Conservation (phyloP, 345 rosid species). For the Gossypium sturtianum region DNA sequence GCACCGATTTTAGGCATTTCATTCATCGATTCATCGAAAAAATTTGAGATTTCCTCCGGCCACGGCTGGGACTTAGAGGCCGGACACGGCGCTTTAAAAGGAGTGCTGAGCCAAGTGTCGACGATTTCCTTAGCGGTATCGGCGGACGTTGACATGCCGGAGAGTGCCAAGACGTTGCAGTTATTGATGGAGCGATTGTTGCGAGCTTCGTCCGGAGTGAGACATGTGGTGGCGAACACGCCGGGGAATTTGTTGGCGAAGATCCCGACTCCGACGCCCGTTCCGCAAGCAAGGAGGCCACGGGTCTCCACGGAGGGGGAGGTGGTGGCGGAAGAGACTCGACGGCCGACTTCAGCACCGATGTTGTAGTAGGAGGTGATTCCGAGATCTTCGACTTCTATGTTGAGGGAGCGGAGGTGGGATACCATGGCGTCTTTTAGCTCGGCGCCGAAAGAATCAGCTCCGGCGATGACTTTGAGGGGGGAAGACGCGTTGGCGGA, state of each 20-base stretch:
- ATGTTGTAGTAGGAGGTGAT: slow-evolving; percentile 68
- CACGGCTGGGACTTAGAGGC: slow-evolving; percentile 56
- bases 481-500: slow-evolving; percentile 9
- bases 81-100: slow-evolving; percentile 78
- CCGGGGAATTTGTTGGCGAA: slow-evolving; percentile 91
- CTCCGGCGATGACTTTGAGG: slow-evolving; percentile 55
- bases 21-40: slow-evolving; percentile 44
- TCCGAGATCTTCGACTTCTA: slow-evolving; percentile 81
- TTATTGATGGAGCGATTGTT: slow-evolving; percentile 76
- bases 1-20: slow-evolving; percentile 55
- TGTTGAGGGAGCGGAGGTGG: slow-evolving; percentile 69
- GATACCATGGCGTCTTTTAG: slow-evolving; percentile 64
- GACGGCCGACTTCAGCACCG: slow-evolving; percentile 82
- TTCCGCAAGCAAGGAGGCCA: slow-evolving; percentile 74
- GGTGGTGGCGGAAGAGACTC: slow-evolving; percentile 39
- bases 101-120: slow-evolving; percentile 60
- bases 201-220: slow-evolving; percentile 52
- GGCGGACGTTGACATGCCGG: slow-evolving; percentile 51
- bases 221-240: slow-evolving; percentile 75
- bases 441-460: slow-evolving; percentile 56
- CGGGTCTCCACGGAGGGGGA: slow-evolving; percentile 35
- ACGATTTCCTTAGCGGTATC: slow-evolving; percentile 60
- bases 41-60: slow-evolving; percentile 44
- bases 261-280: slow-evolving; percentile 74
- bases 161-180: slow-evolving; percentile 77